Conservation (phyloP, 805 yeast genomes). For the Ogataea sp. region DNA sequence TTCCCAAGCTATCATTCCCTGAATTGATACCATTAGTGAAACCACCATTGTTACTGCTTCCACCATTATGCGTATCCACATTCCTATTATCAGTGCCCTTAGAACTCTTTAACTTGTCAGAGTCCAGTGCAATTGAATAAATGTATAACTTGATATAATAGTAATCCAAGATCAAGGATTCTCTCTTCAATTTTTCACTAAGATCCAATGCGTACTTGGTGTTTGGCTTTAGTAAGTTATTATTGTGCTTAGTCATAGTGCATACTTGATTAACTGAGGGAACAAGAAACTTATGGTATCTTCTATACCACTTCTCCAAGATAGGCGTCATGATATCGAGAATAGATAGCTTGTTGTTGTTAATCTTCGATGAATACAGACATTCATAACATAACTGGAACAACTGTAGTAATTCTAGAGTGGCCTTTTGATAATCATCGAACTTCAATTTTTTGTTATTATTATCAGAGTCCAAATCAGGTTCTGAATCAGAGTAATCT, state of each 20-base stretch:
- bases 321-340: slow-evolving; percentile 69
- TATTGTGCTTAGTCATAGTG: slow-evolving; percentile 14
- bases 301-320: slow-evolving; percentile 68
- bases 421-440: slow-evolving; percentile 61
- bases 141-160: slow-evolving; percentile 79
- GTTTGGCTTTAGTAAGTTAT: slow-evolving; percentile 20
- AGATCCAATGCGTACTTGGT: slow-evolving; percentile 32
- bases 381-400: slow-evolving; percentile 79
- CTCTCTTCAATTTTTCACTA: slow-evolving; percentile 45
- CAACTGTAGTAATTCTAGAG: slow-evolving; percentile 70
- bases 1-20: slow-evolving; percentile 14
- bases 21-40: not conserved
- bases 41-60: not conserved
- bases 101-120: slow-evolving; percentile 22
- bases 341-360: slow-evolving; percentile 63
- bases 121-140: slow-evolving; percentile 71
- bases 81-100: not conserved
- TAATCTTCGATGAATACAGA: slow-evolving; percentile 49
- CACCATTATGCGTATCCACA: not conserved
- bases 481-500: slow-evolving; percentile 32
- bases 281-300: slow-evolving; percentile 46
- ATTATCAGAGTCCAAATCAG: slow-evolving; percentile 21
- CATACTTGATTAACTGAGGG: slow-evolving; percentile 26
- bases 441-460: slow-evolving; percentile 36
- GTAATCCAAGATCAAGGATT: slow-evolving; percentile 72